phyloP scores from a whole-genome alignment of 495 filamentous ascomycete species.

The Friedmanniomyces simplex region DNA sequence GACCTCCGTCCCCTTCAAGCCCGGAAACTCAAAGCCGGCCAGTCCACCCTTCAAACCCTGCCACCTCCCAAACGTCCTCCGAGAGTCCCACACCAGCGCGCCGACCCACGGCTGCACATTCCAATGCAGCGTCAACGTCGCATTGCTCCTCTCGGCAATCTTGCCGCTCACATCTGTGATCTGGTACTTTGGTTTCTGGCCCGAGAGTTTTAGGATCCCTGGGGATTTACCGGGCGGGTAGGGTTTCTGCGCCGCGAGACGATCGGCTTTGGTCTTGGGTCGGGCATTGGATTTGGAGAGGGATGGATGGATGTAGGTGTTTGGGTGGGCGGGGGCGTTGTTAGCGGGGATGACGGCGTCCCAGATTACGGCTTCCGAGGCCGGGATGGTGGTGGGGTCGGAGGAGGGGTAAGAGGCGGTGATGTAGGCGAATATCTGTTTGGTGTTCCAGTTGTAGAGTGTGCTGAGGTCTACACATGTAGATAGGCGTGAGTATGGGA shows the following conservation, averaged over 20 bases:
- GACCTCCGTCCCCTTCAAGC: slow-evolving; percentile 50
- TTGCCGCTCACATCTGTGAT: slow-evolving; percentile 75
- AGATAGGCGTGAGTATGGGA: background rate
- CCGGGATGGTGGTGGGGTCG: slow-evolving; percentile 36
- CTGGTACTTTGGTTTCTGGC: slow-evolving; percentile 84
- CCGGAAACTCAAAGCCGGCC: slow-evolving; percentile 67
- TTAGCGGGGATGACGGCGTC: slow-evolving; percentile 77
- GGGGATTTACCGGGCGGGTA: slow-evolving; percentile 25
- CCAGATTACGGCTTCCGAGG: slow-evolving; percentile 79
- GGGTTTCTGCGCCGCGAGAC: slow-evolving; percentile 1
- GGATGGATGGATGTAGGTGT: slow-evolving; percentile 35
- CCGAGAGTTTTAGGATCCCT: slow-evolving; percentile 61
- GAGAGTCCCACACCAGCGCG: slow-evolving; percentile 65
- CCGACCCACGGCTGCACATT: slow-evolving; percentile 98
- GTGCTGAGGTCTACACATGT: slow-evolving; percentile 56
- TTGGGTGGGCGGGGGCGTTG: slow-evolving; percentile 41
- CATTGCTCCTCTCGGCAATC: slow-evolving; percentile 59
- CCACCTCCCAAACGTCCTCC: slow-evolving; percentile 51
- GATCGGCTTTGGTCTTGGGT: background rate
- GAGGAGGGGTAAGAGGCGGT: slow-evolving; percentile 70
- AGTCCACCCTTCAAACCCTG: slow-evolving; percentile 47
- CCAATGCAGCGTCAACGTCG: slow-evolving; percentile 71
- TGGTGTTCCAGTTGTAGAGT: slow-evolving; percentile 99
- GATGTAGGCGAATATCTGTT: slow-evolving; percentile 93
- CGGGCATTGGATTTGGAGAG: slow-evolving; percentile 22